Evolutionary conservation across 352 stramenopile genomes (phyloP).

Genomic region (Pythium sp.): DNA sequence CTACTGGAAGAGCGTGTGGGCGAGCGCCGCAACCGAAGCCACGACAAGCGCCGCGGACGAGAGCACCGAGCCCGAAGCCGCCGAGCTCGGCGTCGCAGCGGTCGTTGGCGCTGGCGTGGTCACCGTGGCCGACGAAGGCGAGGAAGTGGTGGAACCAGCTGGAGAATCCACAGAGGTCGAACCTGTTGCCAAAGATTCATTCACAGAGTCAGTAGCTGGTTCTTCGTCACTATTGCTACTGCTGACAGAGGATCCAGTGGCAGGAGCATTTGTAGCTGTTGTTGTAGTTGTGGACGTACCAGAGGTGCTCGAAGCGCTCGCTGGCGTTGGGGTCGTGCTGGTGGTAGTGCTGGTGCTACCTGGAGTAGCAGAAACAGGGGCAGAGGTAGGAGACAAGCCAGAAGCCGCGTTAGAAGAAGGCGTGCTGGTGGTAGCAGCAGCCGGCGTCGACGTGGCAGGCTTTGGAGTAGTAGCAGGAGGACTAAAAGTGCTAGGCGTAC

Average conservation of each 20-base stretch:
- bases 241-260: background rate
- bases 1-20: conserved; percentile 4
- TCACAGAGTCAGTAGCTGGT: conserved; percentile 7
- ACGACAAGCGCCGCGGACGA: background rate
- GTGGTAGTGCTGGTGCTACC: conserved; percentile 1
- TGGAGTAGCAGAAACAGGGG: background rate
- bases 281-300: background rate
- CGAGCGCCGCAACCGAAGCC: conserved; percentile 1
- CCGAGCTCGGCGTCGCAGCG: background rate
- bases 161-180: background rate
- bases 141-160: background rate
- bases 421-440: background rate
- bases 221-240: background rate
- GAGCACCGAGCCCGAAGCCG: background rate
- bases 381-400: background rate
- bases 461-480: background rate
- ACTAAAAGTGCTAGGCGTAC: conserved; percentile 1
- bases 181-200: conserved; percentile 2
- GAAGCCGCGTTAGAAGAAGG: conserved; percentile 4
- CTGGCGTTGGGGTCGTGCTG: conserved; percentile 3
- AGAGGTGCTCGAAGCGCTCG: conserved; percentile 1
- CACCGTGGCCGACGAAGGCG: background rate
- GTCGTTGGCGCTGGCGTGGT: background rate
- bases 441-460: background rate
- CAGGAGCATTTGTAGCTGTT: background rate